Conservation (phyloP, 2,329 filamentous ascomycete species). For the Hypoxylon sp. region DNA sequence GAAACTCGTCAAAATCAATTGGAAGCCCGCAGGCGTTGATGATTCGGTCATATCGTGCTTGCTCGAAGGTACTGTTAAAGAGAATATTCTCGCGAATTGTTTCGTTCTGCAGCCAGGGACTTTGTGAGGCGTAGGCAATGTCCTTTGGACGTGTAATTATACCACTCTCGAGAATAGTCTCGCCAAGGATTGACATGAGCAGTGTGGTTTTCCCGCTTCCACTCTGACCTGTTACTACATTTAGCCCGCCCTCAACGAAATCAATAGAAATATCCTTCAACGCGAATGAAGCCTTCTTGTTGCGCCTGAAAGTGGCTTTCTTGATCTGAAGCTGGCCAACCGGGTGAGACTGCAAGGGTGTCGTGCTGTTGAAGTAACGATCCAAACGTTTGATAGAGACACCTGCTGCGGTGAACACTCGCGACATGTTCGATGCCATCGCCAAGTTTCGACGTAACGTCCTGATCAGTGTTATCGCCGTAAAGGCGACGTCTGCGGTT, state of each 20-base stretch:
- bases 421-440: slow-evolving; percentile 62
- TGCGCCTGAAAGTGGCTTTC: slow-evolving; percentile 63
- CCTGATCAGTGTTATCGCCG: slow-evolving; percentile 66
- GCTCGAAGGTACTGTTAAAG: slow-evolving; percentile 66
- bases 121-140: slow-evolving; percentile 69
- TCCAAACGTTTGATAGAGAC: slow-evolving; percentile 67
- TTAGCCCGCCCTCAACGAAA: slow-evolving; percentile 67
- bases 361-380: slow-evolving; percentile 65
- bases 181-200: slow-evolving; percentile 66
- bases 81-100: slow-evolving; percentile 68
- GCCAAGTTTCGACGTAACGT: slow-evolving; percentile 66
- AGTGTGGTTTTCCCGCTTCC: slow-evolving; percentile 71
- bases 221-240: slow-evolving; percentile 66
- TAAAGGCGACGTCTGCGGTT: slow-evolving; percentile 70
- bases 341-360: slow-evolving; percentile 62
- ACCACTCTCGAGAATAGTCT: slow-evolving; percentile 65
- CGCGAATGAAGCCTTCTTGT: slow-evolving; percentile 63
- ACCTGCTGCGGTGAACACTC: slow-evolving; percentile 58
- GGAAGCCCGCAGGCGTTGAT: slow-evolving; percentile 68
- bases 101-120: slow-evolving; percentile 69
- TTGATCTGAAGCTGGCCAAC: slow-evolving; percentile 63
- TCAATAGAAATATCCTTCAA: slow-evolving; percentile 63
- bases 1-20: slow-evolving; percentile 65
- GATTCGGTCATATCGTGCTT: slow-evolving; percentile 66
- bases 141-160: slow-evolving; percentile 63